Percentiles rank a stretch among this genome's conserved stretches.
Conservation (phyloP, 768 basidiomycete species). For the Baorangia bicolor region DNA sequence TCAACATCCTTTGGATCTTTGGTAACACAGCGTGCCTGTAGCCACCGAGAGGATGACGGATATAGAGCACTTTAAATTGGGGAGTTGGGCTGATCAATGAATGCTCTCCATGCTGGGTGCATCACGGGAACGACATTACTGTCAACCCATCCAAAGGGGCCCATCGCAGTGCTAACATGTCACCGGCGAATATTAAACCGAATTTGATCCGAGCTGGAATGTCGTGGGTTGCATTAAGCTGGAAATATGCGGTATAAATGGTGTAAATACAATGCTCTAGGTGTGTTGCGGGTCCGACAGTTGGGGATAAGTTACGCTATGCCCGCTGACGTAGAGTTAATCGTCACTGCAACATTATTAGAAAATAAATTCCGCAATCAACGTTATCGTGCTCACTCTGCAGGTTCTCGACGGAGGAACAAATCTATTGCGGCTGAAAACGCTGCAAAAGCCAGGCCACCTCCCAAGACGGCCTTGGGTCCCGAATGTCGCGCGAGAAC, state of each 20-base stretch:
- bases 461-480: slow-evolving; percentile 81
- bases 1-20: no score
- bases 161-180: background rate
- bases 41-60: no score
- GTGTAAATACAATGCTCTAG: slow-evolving; percentile 19
- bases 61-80: no score
- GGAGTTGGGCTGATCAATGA: no score
- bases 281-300: slow-evolving; percentile 5
- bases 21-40: no score
- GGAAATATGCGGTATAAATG: slow-evolving; percentile 12
- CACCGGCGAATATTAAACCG: background rate
- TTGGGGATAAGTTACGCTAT: slow-evolving; percentile 19
- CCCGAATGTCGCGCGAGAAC: slow-evolving; percentile 86
- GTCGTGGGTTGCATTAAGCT: slow-evolving; percentile 12
- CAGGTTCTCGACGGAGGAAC: slow-evolving; percentile 76
- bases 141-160: background rate
- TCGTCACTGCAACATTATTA: slow-evolving; percentile 37
- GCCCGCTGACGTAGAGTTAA: slow-evolving; percentile 18
- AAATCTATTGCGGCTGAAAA: slow-evolving; percentile 90
- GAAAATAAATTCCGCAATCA: slow-evolving; percentile 1
- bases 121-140: no score
- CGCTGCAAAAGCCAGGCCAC: slow-evolving; percentile 88
- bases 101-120: background rate
- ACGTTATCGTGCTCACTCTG: slow-evolving; percentile 54
- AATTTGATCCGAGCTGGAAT: slow-evolving; percentile 3